These are phyloP conservation scores for Globisporangium acanthophoron DNA, from an alignment of 352 stramenopile species.

Conservation along the genomic window DNA sequence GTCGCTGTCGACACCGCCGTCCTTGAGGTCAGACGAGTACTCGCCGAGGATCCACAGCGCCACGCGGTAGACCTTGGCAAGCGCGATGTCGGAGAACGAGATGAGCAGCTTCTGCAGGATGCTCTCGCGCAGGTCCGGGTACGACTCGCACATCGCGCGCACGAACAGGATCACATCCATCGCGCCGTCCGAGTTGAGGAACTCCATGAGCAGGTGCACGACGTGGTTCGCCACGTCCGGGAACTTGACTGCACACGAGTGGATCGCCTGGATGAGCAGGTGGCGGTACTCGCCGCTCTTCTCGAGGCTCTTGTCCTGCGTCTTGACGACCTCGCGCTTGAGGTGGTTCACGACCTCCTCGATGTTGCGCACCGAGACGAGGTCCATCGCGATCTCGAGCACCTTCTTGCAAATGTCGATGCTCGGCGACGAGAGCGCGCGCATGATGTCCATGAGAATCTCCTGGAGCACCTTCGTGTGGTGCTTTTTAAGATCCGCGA, in stretches of 20 bases:
- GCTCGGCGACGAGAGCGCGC: conserved; percentile 94
- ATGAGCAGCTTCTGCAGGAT: conserved; percentile 95
- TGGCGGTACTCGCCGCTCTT: conserved; percentile 97
- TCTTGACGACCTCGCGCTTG: conserved; percentile 90
- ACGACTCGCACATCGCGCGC: conserved; percentile 96
- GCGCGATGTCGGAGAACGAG: conserved; percentile 91
- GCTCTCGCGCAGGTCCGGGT: conserved; percentile 88
- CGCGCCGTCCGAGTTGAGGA: conserved; percentile 94
- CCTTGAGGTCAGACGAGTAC: conserved; percentile 69
- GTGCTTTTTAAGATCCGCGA: conserved; percentile 97
- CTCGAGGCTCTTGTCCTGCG: conserved; percentile 87
- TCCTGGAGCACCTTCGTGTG: conserved; percentile 97
- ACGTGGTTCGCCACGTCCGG: conserved; percentile 96
- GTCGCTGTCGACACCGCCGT: conserved; percentile 30
- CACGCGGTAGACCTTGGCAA: conserved; percentile 95
- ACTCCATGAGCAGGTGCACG: conserved; percentile 99
- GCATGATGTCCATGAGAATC: conserved; percentile 99
- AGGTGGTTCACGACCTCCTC: conserved; percentile 93
- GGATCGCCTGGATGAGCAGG: conserved; percentile 98
- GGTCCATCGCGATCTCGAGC: conserved; percentile 96
- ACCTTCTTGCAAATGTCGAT: conserved; percentile 99
- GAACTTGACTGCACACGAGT: conserved; percentile 97
- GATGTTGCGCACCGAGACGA: conserved; percentile 97
- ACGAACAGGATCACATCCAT: conserved; percentile 99
- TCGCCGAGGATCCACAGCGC: conserved; percentile 97